Percentiles rank a stretch among this genome's conserved stretches.
phyloP scores from a whole-genome alignment of 2,329 filamentous ascomycete genomes.

The Tolypocladium paradoxum region DNA sequence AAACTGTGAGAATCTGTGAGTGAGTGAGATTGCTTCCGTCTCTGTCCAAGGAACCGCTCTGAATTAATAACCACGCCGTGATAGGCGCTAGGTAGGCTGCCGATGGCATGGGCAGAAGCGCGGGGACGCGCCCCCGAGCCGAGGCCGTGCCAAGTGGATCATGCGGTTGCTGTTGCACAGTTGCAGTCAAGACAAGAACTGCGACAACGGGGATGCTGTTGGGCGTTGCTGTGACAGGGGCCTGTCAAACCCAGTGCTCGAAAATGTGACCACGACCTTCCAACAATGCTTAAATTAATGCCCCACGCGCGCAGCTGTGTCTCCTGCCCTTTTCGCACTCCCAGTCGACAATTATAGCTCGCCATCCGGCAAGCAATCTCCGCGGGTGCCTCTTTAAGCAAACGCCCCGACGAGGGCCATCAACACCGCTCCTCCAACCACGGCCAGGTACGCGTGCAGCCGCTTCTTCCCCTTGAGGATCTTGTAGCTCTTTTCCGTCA shows the following conservation, averaged over 20 bases:
- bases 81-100: background rate
- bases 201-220: background rate
- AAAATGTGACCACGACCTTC: background rate
- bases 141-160: background rate
- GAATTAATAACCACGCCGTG: background rate
- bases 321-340: background rate
- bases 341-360: background rate
- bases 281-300: background rate
- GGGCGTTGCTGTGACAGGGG: background rate
- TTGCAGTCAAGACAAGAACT: background rate
- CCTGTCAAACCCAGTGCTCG: background rate
- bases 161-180: no score
- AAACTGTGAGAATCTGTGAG: background rate
- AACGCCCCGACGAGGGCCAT: conserved; percentile 68
- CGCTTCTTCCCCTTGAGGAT: conserved; percentile 51
- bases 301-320: background rate
- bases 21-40: background rate
- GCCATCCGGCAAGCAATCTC: background rate
- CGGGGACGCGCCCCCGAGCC: background rate
- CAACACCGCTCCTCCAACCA: conserved; percentile 51
- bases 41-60: background rate
- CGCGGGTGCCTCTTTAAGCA: conserved; percentile 34
- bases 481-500: conserved; percentile 64
- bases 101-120: background rate
- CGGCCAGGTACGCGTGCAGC: conserved; percentile 50